Evolutionary conservation across 768 basidiomycete species (phyloP).

Genomic region (Lentinus brumalis): DNA sequence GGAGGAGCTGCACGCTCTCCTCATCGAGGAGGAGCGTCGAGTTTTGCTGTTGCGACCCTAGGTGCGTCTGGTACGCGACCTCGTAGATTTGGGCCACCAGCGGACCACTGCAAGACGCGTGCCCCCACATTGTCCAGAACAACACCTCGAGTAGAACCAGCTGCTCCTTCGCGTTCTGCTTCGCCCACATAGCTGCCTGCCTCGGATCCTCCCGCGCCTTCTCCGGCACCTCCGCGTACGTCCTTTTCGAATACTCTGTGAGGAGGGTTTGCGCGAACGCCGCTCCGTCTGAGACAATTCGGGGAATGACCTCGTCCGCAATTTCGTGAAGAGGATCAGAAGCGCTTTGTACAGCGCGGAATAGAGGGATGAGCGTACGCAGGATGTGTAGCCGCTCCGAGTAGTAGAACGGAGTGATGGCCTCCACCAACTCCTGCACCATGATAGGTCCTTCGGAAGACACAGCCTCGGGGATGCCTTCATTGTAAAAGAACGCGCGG

Average conservation of each 20-base stretch:
- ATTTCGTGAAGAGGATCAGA: constrained; percentile 54
- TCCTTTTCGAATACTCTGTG: constrained; percentile 59
- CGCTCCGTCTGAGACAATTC: constrained; percentile 63
- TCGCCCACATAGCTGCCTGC: constrained; percentile 66
- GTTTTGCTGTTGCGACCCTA: constrained; percentile 67
- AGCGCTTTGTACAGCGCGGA: constrained; percentile 67
- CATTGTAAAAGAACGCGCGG: constrained; percentile 77
- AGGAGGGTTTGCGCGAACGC: constrained; percentile 66
- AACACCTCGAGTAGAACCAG: constrained; percentile 80
- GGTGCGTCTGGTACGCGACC: constrained; percentile 60
- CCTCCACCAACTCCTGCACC: constrained; percentile 61
- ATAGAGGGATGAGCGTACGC: constrained; percentile 71
- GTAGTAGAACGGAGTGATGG: constrained; percentile 80
- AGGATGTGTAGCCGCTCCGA: constrained; percentile 75
- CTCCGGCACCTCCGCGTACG: constrained; percentile 49
- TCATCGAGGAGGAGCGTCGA: constrained; percentile 71
- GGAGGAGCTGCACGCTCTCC: constrained; percentile 62
- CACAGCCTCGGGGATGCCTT: constrained; percentile 57
- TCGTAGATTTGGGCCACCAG: constrained; percentile 66
- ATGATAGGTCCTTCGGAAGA: constrained; percentile 47
- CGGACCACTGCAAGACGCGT: constrained; percentile 62
- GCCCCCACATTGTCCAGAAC: constrained; percentile 88
- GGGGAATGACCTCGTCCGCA: constrained; percentile 55
- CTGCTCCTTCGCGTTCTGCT: constrained; percentile 78
- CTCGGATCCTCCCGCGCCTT: constrained; percentile 49